These are phyloP conservation scores for Fusarium torulosum DNA, from an alignment of 2,329 filamentous ascomycete genomes.

Conservation along the genomic window DNA sequence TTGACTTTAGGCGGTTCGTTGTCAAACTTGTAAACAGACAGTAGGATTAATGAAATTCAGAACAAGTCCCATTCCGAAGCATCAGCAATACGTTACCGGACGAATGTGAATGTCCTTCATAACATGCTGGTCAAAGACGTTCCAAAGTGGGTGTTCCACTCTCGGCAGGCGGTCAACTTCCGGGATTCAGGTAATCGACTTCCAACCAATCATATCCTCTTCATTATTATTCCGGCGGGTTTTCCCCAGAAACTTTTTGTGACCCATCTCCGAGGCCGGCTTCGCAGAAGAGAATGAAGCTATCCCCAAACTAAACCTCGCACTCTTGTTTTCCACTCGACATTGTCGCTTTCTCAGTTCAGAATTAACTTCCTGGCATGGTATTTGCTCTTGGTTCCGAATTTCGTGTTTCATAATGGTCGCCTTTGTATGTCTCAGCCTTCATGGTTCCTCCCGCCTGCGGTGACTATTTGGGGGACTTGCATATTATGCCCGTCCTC, in stretches of 20 bases:
- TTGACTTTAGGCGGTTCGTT: neutral
- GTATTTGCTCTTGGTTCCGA: neutral
- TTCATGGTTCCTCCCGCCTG: neutral
- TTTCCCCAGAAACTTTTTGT: conserved; percentile 35
- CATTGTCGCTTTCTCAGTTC: neutral
- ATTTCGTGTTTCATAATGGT: conserved; percentile 17
- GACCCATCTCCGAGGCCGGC: conserved; percentile 36
- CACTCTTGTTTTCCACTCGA: neutral
- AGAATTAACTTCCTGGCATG: conserved; percentile 8
- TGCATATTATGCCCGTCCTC: neutral
- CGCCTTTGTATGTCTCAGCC: conserved; percentile 20
- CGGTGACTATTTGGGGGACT: neutral
- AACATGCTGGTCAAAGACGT: no score
- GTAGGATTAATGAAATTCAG: no score
- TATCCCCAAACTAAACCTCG: conserved; percentile 32
- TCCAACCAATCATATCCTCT: conserved; percentile 13
- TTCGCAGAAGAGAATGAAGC: conserved; percentile 29
- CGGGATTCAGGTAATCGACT: conserved; percentile 7
- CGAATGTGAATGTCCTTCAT: no score
- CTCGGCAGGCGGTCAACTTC: conserved; percentile 28
- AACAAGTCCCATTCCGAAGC: no score
- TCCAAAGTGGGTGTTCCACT: conserved; percentile 13
- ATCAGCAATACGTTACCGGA: no score
- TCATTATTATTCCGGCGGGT: conserved; percentile 19
- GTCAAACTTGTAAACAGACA: no score